A percentile compares a stretch with the other conserved stretches of the same genome.
Evolutionary conservation across 129 eudicot genomes (phyloP).

Genomic region (Dittrichia graveolens): DNA sequence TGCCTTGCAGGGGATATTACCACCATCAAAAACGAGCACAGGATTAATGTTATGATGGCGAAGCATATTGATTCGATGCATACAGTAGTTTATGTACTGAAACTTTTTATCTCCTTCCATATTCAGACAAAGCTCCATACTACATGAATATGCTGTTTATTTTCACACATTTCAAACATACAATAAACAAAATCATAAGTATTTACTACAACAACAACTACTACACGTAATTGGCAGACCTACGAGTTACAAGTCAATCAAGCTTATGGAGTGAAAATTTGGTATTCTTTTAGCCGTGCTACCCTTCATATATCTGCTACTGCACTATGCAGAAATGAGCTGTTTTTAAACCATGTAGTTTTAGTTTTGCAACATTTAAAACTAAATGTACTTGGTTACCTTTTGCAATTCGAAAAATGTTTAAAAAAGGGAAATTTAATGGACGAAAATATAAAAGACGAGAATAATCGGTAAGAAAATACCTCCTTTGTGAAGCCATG

Average conservation of each 20-base stretch:
- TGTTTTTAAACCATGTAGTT: no score
- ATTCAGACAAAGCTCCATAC: slow-evolving; percentile 79
- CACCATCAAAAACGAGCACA: slow-evolving; percentile 87
- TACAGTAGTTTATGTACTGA: slow-evolving; percentile 71
- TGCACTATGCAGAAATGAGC: no score
- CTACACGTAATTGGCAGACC: no score
- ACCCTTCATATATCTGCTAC: no score
- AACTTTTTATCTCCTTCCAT: slow-evolving; percentile 75
- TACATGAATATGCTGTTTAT: slow-evolving; percentile 81
- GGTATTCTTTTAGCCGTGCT: no score
- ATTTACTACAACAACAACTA: not conserved
- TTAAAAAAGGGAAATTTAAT: not conserved
- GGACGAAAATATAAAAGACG: not conserved
- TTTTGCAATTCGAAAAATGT: no score
- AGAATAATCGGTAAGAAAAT: not conserved
- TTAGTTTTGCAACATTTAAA: no score
- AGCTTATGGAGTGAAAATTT: no score
- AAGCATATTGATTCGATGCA: slow-evolving; percentile 79
- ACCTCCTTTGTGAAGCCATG: slow-evolving; percentile 99
- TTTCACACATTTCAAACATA: not conserved
- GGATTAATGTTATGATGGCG: slow-evolving; percentile 73
- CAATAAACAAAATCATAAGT: not conserved
- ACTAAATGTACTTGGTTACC: no score
- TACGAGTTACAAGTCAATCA: no score
- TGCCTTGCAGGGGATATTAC: slow-evolving; percentile 72